Evolutionary conservation across 352 stramenopile genomes (phyloP), one percentile per base, ranked within the genome.

Genomic region (Globisporangium camurandrum): DNA sequence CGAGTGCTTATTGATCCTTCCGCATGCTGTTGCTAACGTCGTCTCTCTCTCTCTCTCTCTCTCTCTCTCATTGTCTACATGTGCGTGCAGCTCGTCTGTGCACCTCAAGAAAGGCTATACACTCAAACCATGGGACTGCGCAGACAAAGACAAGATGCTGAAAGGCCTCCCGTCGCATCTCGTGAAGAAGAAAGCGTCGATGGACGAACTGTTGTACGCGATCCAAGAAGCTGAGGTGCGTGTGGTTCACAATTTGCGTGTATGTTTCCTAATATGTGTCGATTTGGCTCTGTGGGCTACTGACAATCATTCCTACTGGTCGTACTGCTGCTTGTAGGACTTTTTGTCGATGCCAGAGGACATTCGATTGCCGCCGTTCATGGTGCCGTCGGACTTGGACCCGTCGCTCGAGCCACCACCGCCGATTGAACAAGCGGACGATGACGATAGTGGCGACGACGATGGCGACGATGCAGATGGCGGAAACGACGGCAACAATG

Each of bases 381-480:
- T 93, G 69, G 82, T 93, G 30, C 82, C 82, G 26, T 93, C 82
- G 14, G 82, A 93, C 49, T 48, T 93, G 46, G 78, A 93, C 49
- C 79, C 78, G 50, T 69, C 66, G 43, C 48, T 91, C 17, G 76
- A 88, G 41, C 73, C 82, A 2, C 82, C 79, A 11, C 77, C 74
- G 17, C 42, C 57, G 19, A 60, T 69, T 1, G 52, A 66, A 22
- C 64, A 65, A 6, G 26, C 58, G 14, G 63, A 71, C 5, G 19
- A 40, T 22, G 58, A 71, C 2, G 66, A 66, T 2, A 66, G 55
- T 3, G 63, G 68, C 2, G 59, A 62, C n/a, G 51, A 55, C n/a
- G 62, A 54, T 0, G 49, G 54, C 27, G 55, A 70, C 14, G 59
- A 69, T 0, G 59, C 58, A 2, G 34, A 44, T n/a, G 46, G 23